These are phyloP conservation scores for Suhomyces wounanorum DNA, from an alignment of 1,139 yeast species.

Conservation along the genomic window DNA sequence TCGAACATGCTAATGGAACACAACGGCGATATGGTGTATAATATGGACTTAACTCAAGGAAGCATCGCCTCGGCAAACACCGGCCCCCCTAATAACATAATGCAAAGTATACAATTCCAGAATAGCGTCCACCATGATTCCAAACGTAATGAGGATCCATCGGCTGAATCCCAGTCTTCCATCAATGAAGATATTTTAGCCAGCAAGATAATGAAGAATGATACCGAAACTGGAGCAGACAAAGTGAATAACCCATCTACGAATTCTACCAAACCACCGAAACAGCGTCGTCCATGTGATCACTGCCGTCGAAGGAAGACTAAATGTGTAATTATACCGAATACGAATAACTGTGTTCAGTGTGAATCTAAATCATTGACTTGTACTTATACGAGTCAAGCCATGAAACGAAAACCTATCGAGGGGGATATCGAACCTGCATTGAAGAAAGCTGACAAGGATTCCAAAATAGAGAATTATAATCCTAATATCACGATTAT, in stretches of 20 bases:
- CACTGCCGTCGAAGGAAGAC: slow-evolving; percentile 68
- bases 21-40: slow-evolving; percentile 39
- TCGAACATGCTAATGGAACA: slow-evolving; percentile 40
- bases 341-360: slow-evolving; percentile 59
- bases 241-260: slow-evolving; percentile 8
- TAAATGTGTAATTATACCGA: slow-evolving; percentile 64
- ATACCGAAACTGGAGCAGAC: neutral
- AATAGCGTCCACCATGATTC: slow-evolving; percentile 28
- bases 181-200: slow-evolving; percentile 3
- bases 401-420: slow-evolving; percentile 33
- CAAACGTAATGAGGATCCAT: neutral
- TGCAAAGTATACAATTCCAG: slow-evolving; percentile 39
- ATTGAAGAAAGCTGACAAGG: slow-evolving; percentile 18
- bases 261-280: slow-evolving; percentile 17
- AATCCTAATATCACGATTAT: slow-evolving; percentile 9
- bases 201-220: neutral
- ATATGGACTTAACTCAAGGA: slow-evolving; percentile 24
- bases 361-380: slow-evolving; percentile 69
- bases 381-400: slow-evolving; percentile 53
- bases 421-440: slow-evolving; percentile 23
- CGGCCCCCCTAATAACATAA: slow-evolving; percentile 22
- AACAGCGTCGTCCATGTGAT: slow-evolving; percentile 59
- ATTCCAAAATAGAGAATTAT: slow-evolving; percentile 4
- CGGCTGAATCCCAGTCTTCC: neutral
- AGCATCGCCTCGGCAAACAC: neutral